Percentiles rank a stretch among this genome's conserved stretches.
phyloP scores from a whole-genome alignment of 495 filamentous ascomycete species.

The Daldinia childiae region DNA sequence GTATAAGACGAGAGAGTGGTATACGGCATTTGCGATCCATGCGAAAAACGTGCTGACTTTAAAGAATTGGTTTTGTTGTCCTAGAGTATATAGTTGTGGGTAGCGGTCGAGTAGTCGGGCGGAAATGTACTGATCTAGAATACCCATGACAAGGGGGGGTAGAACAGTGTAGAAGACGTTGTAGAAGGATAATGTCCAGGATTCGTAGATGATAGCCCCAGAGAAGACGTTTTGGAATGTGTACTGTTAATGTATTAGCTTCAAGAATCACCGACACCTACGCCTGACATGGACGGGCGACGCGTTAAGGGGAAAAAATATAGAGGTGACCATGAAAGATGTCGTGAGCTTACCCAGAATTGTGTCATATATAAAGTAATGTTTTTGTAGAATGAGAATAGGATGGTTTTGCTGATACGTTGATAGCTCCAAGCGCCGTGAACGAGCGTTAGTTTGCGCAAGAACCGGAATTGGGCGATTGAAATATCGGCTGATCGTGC shows the following conservation, averaged over 20 bases:
- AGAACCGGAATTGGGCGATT: conserved; percentile 95
- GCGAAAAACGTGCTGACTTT: conserved; percentile 87
- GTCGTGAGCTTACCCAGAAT: conserved; percentile 82
- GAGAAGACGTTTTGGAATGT: conserved; percentile 99
- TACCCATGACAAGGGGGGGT: conserved; percentile 93
- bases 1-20: conserved; percentile 94
- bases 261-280: background rate
- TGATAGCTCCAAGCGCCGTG: conserved; percentile 99
- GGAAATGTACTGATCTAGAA: conserved; percentile 97
- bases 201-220: conserved; percentile 98
- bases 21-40: conserved; percentile 94
- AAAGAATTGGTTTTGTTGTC: conserved; percentile 94
- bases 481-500: conserved; percentile 95
- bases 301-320: conserved; percentile 14
- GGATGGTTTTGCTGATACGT: conserved; percentile 92
- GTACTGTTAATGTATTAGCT: conserved; percentile 68
- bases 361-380: conserved; percentile 98
- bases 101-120: conserved; percentile 97
- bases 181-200: conserved; percentile 98
- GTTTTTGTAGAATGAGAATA: conserved; percentile 99
- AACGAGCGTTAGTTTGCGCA: conserved; percentile 93
- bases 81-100: conserved; percentile 93
- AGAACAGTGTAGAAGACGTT: conserved; percentile 98
- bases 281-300: background rate
- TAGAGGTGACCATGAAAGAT: background rate